Conservation (phyloP, 352 stramenopile genomes). For the Pythium dissimile region DNA sequence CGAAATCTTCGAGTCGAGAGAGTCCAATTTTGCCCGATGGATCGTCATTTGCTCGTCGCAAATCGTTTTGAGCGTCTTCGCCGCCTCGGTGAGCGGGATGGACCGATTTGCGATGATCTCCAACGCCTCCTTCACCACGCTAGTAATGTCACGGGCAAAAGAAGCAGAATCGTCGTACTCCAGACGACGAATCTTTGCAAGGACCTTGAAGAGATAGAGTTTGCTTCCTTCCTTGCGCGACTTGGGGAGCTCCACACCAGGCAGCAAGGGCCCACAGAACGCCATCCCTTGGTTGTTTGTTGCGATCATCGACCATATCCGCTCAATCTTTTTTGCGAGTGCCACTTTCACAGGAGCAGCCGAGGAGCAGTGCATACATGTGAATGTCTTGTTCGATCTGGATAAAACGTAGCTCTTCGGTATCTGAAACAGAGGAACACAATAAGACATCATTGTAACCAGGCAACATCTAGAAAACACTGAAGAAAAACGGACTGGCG, state of each 20-base stretch:
- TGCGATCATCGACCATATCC: conserved; percentile 80
- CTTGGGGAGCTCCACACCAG: conserved; percentile 42
- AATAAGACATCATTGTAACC: neutral
- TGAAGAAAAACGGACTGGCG: conserved; percentile 33
- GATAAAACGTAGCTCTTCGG: conserved; percentile 57
- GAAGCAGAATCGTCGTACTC: conserved; percentile 58
- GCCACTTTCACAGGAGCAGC: conserved; percentile 61
- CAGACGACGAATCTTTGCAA: conserved; percentile 66
- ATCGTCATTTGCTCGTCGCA: conserved; percentile 75
- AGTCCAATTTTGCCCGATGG: conserved; percentile 55
- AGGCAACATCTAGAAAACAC: neutral
- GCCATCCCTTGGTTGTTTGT: conserved; percentile 84
- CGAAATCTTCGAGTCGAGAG: conserved; percentile 60
- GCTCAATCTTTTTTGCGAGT: conserved; percentile 72
- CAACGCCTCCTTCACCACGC: conserved; percentile 61
- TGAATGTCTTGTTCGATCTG: conserved; percentile 61
- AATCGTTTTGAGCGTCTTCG: conserved; percentile 68
- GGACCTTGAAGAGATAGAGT: conserved; percentile 69
- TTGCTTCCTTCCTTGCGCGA: conserved; percentile 12
- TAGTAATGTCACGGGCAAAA: conserved; percentile 66
- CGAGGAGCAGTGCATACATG: conserved; percentile 65
- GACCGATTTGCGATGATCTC: conserved; percentile 58
- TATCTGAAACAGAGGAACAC: conserved; percentile 33
- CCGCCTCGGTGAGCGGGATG: conserved; percentile 59
- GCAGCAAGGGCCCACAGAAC: conserved; percentile 74